Evolutionary conservation across 768 basidiomycete genomes (phyloP).

Genomic region (Russula compacta): DNA sequence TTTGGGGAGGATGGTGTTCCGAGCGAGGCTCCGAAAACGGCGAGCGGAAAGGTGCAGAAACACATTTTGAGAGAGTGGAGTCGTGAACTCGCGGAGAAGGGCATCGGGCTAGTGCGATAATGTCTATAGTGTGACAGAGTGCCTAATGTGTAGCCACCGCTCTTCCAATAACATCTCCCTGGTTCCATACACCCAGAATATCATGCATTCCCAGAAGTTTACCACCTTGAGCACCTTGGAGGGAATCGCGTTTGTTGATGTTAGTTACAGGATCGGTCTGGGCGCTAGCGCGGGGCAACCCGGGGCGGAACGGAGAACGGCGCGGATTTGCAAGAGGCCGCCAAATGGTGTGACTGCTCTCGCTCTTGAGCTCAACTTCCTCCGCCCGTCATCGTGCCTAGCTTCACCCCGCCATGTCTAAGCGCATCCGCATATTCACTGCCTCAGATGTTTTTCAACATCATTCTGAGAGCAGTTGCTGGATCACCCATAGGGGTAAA

Average conservation of each 20-base stretch:
- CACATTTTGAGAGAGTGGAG: constrained; percentile 68
- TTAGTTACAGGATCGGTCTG: too few relatives aligned
- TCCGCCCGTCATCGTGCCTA: constrained; percentile 6
- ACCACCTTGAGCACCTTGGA: too few relatives aligned
- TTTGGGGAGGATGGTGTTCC: constrained; percentile 53
- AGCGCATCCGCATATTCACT: constrained; percentile 63
- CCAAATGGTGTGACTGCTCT: background rate
- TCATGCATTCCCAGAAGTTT: too few relatives aligned
- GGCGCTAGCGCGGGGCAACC: too few relatives aligned
- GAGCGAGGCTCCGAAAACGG: constrained; percentile 69
- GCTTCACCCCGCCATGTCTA: constrained; percentile 38
- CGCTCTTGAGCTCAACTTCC: background rate
- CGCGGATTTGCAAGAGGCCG: background rate
- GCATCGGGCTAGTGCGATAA: constrained; percentile 30
- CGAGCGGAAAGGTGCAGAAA: constrained; percentile 83
- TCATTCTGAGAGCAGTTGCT: constrained; percentile 54
- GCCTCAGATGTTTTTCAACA: constrained; percentile 65
- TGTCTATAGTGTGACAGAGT: background rate
- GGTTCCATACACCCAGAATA: too few relatives aligned
- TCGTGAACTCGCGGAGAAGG: constrained; percentile 39
- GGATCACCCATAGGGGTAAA: constrained; percentile 71
- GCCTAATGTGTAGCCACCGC: too few relatives aligned
- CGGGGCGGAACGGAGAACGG: too few relatives aligned
- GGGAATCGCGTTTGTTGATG: too few relatives aligned
- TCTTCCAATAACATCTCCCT: too few relatives aligned